Base-by-base conservation (phyloP, 805 yeast genomes). In the Myxozyma vanderwaltii region DNA sequence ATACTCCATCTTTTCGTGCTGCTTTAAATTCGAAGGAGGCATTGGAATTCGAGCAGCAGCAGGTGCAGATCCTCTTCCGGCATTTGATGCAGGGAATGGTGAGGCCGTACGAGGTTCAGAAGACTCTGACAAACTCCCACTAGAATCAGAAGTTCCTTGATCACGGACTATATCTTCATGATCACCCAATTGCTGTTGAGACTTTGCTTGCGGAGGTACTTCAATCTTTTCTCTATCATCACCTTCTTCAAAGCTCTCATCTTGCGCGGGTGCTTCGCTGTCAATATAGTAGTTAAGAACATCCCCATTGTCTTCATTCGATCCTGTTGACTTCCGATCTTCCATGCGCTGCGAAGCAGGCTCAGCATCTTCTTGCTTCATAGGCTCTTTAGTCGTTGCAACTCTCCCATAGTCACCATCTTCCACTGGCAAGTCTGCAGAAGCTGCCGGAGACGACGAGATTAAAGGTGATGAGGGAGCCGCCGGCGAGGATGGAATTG, bases 61-160 rank as follows among this genome's bases (percentile, higher is more conserved):
- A 15, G 55, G 21, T 17, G 44, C 27, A 13, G 46, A 23, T 2
- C 27, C 48, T 44, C 27, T n/a, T n/a, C 23, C 6, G 17, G 4
- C 48, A 15, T 5, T 21, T 13, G 50, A n/a, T 24, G 36, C 38
- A 12, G 38, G n/a, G 43, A 45, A 54, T 17, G 63, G 63, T 8
- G 63, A 59, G 47, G 53, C 63, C 0, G 63, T 59, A 13, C 63
- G 56, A 8, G 63, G 63, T 33, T 59, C 63, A 8, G 63, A 59
- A 15, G 51, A 51, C 12, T 54, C 55, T 15, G 62, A 45, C 15
- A 56, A 36, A 8, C 56, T 46, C 7, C 35, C 51, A 19, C 56
- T 51, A 7, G 54, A 49, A 38, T 54, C 45, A 12, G 59, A 58
- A 13, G 40, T 26, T 17, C 15, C 49, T 7, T 47, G 53, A 5